These are phyloP conservation scores for Annulohypoxylon moriforme DNA, from an alignment of 495 filamentous ascomycete genomes.

Conservation along the genomic window DNA sequence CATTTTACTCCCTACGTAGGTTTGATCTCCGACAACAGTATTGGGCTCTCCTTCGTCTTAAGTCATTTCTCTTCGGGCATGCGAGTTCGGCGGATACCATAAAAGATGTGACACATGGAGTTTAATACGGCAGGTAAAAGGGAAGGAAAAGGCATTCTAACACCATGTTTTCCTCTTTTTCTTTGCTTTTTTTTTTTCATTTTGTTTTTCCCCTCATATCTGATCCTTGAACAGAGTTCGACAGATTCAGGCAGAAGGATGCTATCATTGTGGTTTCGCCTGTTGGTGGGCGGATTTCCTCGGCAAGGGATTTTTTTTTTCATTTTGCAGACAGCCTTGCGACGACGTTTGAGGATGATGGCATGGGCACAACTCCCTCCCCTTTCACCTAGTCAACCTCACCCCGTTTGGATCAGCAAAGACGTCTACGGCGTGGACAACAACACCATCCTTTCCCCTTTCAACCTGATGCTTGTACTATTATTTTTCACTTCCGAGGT, in stretches of 20 bases:
- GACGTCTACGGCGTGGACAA: constrained; percentile 45
- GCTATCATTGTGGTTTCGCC: constrained; percentile 41
- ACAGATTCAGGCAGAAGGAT: constrained; percentile 40
- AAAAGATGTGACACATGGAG: constrained; percentile 48
- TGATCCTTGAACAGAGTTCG: constrained; percentile 42
- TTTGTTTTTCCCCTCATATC: constrained; percentile 29
- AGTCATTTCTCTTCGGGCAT: constrained; percentile 44
- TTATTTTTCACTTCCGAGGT: constrained; percentile 51
- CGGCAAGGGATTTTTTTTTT: constrained; percentile 16
- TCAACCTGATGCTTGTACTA: constrained; percentile 50
- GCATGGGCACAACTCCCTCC: constrained; percentile 33
- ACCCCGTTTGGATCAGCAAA: constrained; percentile 41
- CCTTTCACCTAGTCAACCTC: constrained; percentile 34
- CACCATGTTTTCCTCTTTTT: constrained; percentile 38
- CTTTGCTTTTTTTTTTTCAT: constrained; percentile 25
- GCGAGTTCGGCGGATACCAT: constrained; percentile 46
- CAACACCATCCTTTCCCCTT: constrained; percentile 46
- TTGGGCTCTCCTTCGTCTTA: constrained; percentile 35
- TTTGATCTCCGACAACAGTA: constrained; percentile 29
- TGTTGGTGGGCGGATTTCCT: constrained; percentile 22
- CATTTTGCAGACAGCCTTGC: constrained; percentile 25
- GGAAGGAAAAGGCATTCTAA: constrained; percentile 51
- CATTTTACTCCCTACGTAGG: constrained; percentile 18
- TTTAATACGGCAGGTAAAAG: constrained; percentile 53
- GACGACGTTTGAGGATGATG: constrained; percentile 40